These are phyloP conservation scores for Neodidymelliopsis sp. DNA, from an alignment of 2,329 filamentous ascomycete genomes.

Conservation along the genomic window DNA sequence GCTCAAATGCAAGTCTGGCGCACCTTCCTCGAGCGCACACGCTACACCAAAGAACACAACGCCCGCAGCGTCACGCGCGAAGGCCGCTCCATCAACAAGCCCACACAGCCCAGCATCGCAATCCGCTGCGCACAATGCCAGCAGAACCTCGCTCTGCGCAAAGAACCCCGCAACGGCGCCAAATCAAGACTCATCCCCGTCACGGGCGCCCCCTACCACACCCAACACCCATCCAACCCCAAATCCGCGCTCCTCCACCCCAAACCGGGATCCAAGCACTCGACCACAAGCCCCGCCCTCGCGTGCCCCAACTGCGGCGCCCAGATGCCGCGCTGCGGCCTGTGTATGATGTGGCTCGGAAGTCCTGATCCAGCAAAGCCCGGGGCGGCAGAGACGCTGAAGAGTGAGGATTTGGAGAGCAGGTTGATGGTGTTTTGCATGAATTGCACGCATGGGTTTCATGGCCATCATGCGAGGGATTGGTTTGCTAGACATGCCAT, in stretches of 20 bases:
- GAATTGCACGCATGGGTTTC: constrained; percentile 69
- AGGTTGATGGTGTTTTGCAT: constrained; percentile 68
- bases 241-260: constrained; percentile 5
- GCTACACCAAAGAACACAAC: constrained; percentile 80
- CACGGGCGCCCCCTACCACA: constrained; percentile 10
- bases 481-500: constrained; percentile 66
- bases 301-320: constrained; percentile 68
- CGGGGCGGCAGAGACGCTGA: constrained; percentile 44
- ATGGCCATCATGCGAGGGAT: constrained; percentile 67
- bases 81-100: constrained; percentile 68
- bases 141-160: constrained; percentile 57
- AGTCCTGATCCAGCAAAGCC: constrained; percentile 61
- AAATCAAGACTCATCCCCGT: constrained; percentile 35
- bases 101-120: constrained; percentile 71
- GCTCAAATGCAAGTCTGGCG: constrained; percentile 74
- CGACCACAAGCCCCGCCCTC: constrained; percentile 52
- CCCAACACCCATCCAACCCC: constrained; percentile 7
- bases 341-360: constrained; percentile 69
- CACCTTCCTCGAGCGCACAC: constrained; percentile 75
- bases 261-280: constrained; percentile 18
- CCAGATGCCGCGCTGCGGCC: constrained; percentile 68
- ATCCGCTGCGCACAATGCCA: constrained; percentile 80
- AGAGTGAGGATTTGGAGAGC: constrained; percentile 58
- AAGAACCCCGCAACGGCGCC: constrained; percentile 28
- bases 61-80: constrained; percentile 69